Conservation (phyloP, 2,329 filamentous ascomycete species). For the Torrubiellomyces zombiae region DNA sequence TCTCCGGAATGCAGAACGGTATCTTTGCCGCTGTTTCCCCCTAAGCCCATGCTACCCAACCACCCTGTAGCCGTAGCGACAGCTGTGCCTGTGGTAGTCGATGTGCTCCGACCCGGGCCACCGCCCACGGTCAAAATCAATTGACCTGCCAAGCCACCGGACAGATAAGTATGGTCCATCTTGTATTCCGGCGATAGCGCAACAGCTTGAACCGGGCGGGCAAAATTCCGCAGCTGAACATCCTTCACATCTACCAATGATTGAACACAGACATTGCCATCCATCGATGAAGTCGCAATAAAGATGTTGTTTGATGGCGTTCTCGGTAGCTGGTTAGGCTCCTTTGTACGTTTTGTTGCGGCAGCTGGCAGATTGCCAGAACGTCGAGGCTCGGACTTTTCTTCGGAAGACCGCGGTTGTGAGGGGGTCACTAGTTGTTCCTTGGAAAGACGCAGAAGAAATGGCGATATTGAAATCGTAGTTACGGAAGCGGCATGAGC, state of each 20-base stretch:
- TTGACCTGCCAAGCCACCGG: constrained; percentile 75
- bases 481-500: constrained; percentile 88
- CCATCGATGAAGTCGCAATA: constrained; percentile 84
- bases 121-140: constrained; percentile 76
- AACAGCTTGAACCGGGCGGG: constrained; percentile 78
- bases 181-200: constrained; percentile 92
- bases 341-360: constrained; percentile 32
- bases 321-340: constrained; percentile 44
- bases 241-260: constrained; percentile 79
- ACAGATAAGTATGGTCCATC: constrained; percentile 74
- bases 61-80: constrained; percentile 75
- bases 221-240: constrained; percentile 83
- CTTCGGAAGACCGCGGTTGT: constrained; percentile 20
- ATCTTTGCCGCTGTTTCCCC: constrained; percentile 64
- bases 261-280: constrained; percentile 87
- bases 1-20: constrained; percentile 81
- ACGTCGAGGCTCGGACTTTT: no score
- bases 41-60: constrained; percentile 76
- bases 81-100: constrained; percentile 71
- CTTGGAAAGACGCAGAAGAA: constrained; percentile 39
- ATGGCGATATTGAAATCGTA: constrained; percentile 77
- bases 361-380: no score
- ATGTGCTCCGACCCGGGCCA: constrained; percentile 64
- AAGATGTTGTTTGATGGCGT: constrained; percentile 82
- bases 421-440: constrained; percentile 24